Evolutionary conservation across 2,329 filamentous ascomycete genomes (phyloP), one percentile per base, ranked within the genome.

Genomic region (Ophiosphaerella korrae): DNA sequence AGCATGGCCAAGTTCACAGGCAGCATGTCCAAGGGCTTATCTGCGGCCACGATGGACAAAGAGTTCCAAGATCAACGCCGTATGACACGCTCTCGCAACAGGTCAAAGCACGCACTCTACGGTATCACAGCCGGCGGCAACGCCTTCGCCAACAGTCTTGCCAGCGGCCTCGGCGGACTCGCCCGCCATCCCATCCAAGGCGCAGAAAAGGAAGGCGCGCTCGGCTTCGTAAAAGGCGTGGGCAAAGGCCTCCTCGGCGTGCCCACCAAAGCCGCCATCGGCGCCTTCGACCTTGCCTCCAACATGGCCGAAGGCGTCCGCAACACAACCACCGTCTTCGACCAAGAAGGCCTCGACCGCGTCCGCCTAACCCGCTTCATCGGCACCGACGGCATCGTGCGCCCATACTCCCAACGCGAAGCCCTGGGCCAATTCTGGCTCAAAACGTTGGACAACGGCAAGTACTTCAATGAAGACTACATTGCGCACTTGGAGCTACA

Each of bases 271-370:
- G 93, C 95, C 2, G 92, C 93, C 6, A 96, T 99, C 50, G 94
- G 95, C 48, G 91, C 96, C 18, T 92, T 99, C 60, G 94, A 99
- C 75, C 87, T 99, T 67, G 94, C 95, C 0, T 96, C 92, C 68
- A 97, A 97, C 72, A 88, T 99, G 62, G 93, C 92, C 23, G 94
- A 99, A 76, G 94, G 94, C 45, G 96, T 99, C 48, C 92, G 94
- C 67, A 99, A 99, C 77, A 99, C 94, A 0, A 99, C 95, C 1
- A 99, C 94, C 0, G 94, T 99, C 16, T 99, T 99, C 72, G 94
- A 99, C 68, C 89, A 90, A 23, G 89, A 93, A 52, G 94, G 95
- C 45, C 86, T 99, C 6, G 95, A 99, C 64, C 91, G 94, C 42
- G 92, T 96, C 21, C 90, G 94, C n/a, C 83, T 96, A 44, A 89